phyloP scores from a whole-genome alignment of 2,329 filamentous ascomycete species.

The Iodosphaeria phyllophila region DNA sequence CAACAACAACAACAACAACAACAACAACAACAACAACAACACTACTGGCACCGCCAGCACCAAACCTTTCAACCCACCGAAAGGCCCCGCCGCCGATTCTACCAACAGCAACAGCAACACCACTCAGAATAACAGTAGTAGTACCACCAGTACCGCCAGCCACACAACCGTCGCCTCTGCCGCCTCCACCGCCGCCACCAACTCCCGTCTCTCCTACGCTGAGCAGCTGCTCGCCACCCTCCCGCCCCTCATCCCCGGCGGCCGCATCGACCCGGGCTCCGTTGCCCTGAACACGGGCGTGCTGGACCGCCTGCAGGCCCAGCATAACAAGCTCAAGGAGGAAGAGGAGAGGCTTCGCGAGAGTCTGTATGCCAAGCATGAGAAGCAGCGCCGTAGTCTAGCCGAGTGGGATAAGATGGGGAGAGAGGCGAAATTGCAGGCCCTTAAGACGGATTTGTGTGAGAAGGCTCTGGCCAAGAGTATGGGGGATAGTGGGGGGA shows the following conservation, averaged over 20 bases:
- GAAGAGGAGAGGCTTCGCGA: slow-evolving; percentile 38
- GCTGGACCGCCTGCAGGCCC: slow-evolving; percentile 32
- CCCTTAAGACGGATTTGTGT: slow-evolving; percentile 35
- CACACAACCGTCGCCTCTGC: too few relatives aligned
- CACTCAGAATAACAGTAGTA: slow-evolving; percentile 8
- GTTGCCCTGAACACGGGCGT: slow-evolving; percentile 26
- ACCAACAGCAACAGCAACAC: slow-evolving; percentile 2
- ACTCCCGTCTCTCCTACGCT: slow-evolving; percentile 27
- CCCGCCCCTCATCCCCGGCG: slow-evolving; percentile 31
- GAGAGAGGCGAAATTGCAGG: slow-evolving; percentile 32
- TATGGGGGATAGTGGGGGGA: slow-evolving; percentile 35
- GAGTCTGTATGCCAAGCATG: slow-evolving; percentile 32
- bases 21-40: too few relatives aligned
- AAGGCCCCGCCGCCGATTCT: slow-evolving; percentile 26
- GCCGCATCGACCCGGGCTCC: slow-evolving; percentile 30
- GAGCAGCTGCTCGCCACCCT: slow-evolving; percentile 32
- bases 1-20: too few relatives aligned
- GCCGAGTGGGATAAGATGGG: slow-evolving; percentile 34
- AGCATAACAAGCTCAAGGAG: slow-evolving; percentile 32
- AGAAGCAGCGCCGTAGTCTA: slow-evolving; percentile 32
- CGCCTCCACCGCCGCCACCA: slow-evolving; percentile 13
- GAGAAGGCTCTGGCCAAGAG: slow-evolving; percentile 37
- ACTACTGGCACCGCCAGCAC: too few relatives aligned
- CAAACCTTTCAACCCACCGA: slow-evolving; percentile 37
- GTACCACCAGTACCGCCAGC: slow-evolving; percentile 1